These are phyloP conservation scores for Fraxinus platypoda DNA, from an alignment of 305 asterid genomes.

Conservation along the genomic window DNA sequence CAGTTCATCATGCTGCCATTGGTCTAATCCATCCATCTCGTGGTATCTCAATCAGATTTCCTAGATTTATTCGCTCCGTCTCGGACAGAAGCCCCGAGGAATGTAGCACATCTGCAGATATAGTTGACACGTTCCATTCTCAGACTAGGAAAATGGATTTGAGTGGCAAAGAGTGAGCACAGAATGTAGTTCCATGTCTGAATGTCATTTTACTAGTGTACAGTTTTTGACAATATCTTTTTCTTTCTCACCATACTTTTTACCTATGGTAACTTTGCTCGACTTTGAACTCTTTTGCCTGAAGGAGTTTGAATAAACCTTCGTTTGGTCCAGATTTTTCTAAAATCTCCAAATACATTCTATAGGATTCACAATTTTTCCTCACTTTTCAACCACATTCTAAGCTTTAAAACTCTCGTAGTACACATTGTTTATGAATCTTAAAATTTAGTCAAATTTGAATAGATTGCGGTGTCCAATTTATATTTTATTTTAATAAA, in stretches of 20 bases:
- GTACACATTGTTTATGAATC: neutral
- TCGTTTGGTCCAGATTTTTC: neutral
- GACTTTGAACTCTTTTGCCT: neutral
- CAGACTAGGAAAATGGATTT: slow-evolving; percentile 83
- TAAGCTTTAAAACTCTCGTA: neutral
- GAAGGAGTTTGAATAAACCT: neutral
- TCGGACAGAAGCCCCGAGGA: slow-evolving; percentile 77
- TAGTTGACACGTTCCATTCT: slow-evolving; percentile 67
- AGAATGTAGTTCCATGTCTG: neutral
- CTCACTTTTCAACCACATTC: too few species aligned
- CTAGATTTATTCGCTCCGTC: slow-evolving; percentile 54
- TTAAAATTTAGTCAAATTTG: neutral
- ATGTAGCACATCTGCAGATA: slow-evolving; percentile 67
- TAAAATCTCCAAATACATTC: neutral
- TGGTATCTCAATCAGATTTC: slow-evolving; percentile 83
- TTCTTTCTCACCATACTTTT: neutral
- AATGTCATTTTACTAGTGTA: neutral
- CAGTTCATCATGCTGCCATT: slow-evolving; percentile 80
- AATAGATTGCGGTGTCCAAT: neutral
- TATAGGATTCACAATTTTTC: too few species aligned
- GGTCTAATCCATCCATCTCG: slow-evolving; percentile 78
- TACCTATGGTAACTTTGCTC: neutral
- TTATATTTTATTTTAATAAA: neutral
- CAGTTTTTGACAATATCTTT: neutral
- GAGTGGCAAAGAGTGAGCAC: slow-evolving; percentile 24